Evolutionary conservation across 75 land plant species (phyloP).

Genomic region (Larix kaempferi): DNA sequence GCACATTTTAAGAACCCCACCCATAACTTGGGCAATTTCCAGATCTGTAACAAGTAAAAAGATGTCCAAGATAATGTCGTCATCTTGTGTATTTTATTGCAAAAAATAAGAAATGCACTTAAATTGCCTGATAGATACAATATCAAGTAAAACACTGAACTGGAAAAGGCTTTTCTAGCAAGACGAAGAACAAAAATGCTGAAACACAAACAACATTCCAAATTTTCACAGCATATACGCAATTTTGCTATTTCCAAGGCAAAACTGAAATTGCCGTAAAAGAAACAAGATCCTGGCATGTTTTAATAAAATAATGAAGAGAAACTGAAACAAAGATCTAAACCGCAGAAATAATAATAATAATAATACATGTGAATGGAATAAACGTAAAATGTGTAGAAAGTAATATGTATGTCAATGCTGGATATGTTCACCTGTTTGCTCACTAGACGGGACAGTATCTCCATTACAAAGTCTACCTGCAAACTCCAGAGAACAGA

Average conservation of each 20-base stretch:
- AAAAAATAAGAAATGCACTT: background rate
- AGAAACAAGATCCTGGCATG: background rate
- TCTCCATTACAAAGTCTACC: constrained; percentile 98
- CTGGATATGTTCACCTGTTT: constrained; percentile 60
- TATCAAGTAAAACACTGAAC: background rate
- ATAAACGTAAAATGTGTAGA: background rate
- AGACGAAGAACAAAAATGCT: background rate
- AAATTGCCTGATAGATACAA: background rate
- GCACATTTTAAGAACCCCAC: constrained; percentile 96
- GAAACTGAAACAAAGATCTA: background rate
- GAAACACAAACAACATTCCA: background rate
- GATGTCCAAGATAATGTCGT: constrained; percentile 9
- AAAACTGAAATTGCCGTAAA: background rate
- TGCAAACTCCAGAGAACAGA: constrained; percentile 22
- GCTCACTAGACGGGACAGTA: constrained; percentile 81
- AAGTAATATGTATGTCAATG: background rate
- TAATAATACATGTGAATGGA: background rate
- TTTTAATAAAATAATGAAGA: background rate
- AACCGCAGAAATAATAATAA: no score
- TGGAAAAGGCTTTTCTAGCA: background rate
- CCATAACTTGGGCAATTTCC: constrained; percentile 98
- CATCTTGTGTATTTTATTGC: constrained; percentile 1
- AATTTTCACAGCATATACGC: background rate
- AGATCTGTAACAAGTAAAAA: constrained; percentile 54
- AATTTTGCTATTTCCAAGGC: background rate